Evolutionary conservation across 805 yeast species (phyloP), one percentile per base, ranked within the genome.

Genomic region (Jamesozyma piceae): DNA sequence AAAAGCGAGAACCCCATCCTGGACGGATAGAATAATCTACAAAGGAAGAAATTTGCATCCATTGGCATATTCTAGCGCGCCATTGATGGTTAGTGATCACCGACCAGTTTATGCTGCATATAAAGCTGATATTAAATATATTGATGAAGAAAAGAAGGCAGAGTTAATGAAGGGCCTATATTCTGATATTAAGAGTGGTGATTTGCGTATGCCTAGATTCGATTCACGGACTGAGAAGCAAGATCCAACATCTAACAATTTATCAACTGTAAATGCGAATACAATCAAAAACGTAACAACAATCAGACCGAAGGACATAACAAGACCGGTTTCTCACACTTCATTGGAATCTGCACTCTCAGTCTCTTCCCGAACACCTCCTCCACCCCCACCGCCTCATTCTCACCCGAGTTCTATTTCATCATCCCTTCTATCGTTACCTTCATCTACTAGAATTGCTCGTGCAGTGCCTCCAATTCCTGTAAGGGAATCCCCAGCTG

Each of bases 21-120:
- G 97, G 97, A 90, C 97, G 0, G 98, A 90, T 62, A 69, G 98
- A 53, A 80, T 86, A 39, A 64, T 90, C 37, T 80, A 72, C 52
- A 69, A 72, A 46, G 87, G 92, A 33, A 59, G 67, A 3, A 64
- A 64, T 19, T 53, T 87, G 31, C 63, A 68, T 31, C 90, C 86
- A 38, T 55, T 78, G 46, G 76, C 77, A 43, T 92, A 92, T 60
- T 74, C 77, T 40, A 74, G 82, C 37, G 77, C 79, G 1, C 76
- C 76, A 51, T 63, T 90, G 29, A 58, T 57, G 43, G 71, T 81
- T 43, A 86, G 96, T 41, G 98, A 92, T 58, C 98, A 92, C 59
- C 80, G 86, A 46, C 98, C 98, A 0, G 95, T 92, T 2, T 92
- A 73, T 61, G 88, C 92, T 5, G 77, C 87, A 0, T 88, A 82